Evolutionary conservation across 441 rosid species (phyloP).

Genomic region (Euphorbia celastroides): DNA sequence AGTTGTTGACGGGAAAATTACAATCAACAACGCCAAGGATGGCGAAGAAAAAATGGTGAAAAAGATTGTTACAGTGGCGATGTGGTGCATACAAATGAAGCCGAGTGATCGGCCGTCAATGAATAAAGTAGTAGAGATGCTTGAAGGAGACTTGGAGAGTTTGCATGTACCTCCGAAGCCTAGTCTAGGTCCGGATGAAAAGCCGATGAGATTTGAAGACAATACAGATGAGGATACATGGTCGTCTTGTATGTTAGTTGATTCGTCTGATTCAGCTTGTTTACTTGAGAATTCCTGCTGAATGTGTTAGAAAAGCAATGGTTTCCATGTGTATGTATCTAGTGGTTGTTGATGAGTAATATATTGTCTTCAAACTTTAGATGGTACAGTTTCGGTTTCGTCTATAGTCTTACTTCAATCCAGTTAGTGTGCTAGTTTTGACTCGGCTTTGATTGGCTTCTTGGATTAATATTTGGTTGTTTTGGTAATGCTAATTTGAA

Average conservation of each 20-base stretch:
- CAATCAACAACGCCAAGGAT: constrained; percentile 7
- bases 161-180: constrained; percentile 16
- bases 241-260: constrained; percentile 9
- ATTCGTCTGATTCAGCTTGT: constrained; percentile 11
- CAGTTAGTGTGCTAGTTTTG: too few species aligned
- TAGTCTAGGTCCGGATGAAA: constrained; percentile 4
- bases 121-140: constrained; percentile 18
- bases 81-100: constrained; percentile 22
- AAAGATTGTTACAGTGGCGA: constrained; percentile 19
- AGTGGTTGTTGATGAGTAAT: too few species aligned
- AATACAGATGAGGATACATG: constrained; percentile 10
- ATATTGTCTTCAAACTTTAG: too few species aligned
- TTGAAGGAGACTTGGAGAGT: constrained; percentile 10
- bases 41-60: constrained; percentile 6
- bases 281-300: constrained; percentile 4
- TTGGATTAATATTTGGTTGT: too few species aligned
- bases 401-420: too few species aligned
- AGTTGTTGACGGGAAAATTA: neutral
- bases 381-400: too few species aligned
- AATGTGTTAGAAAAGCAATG: too few species aligned
- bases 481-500: too few species aligned
- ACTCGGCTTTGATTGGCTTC: too few species aligned
- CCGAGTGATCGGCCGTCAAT: constrained; percentile 18
- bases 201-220: neutral
- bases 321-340: too few species aligned